A percentile compares a stretch with the other conserved stretches of the same genome.
phyloP scores from a whole-genome alignment of 768 basidiomycete species.

The Russula compacta region DNA sequence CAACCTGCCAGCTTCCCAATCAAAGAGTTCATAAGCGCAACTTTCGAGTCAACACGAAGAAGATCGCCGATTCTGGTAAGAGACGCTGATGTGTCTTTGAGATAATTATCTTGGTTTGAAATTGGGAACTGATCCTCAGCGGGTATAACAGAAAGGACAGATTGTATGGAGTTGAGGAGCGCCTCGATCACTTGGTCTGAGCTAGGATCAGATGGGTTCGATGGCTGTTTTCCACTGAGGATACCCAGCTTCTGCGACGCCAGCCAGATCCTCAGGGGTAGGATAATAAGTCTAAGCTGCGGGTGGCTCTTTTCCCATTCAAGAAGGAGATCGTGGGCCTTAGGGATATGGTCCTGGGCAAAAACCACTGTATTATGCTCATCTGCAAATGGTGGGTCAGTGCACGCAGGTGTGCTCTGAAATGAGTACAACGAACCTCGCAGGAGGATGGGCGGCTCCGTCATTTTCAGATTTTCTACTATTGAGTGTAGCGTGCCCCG shows the following conservation, averaged over 20 bases:
- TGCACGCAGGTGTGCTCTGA: too few relatives aligned
- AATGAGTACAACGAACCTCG: slow-evolving; percentile 1
- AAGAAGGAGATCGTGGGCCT: not conserved
- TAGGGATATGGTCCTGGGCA: slow-evolving; percentile 4
- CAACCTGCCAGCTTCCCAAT: slow-evolving; percentile 33
- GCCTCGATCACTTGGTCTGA: slow-evolving; percentile 45
- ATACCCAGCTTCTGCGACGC: slow-evolving; percentile 1
- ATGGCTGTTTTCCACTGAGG: not conserved
- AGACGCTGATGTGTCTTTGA: slow-evolving; percentile 38
- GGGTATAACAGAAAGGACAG: slow-evolving; percentile 38
- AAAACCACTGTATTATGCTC: slow-evolving; percentile 1
- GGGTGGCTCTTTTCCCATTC: slow-evolving; percentile 20
- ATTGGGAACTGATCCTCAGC: slow-evolving; percentile 23
- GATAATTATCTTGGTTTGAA: slow-evolving; percentile 39
- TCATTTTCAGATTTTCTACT: not conserved
- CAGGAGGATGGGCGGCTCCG: slow-evolving; percentile 1
- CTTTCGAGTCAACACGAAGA: slow-evolving; percentile 40
- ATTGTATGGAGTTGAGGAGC: slow-evolving; percentile 59
- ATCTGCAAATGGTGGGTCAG: slow-evolving; percentile 3
- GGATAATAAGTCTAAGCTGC: slow-evolving; percentile 26
- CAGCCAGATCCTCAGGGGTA: slow-evolving; percentile 29
- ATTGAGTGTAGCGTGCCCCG: not conserved
- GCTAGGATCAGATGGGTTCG: slow-evolving; percentile 16
- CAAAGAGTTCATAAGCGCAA: slow-evolving; percentile 32
- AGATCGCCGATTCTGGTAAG: slow-evolving; percentile 39